These are phyloP conservation scores for Diaporthe citrichinensis DNA, from an alignment of 2,329 filamentous ascomycete genomes.

Conservation along the genomic window DNA sequence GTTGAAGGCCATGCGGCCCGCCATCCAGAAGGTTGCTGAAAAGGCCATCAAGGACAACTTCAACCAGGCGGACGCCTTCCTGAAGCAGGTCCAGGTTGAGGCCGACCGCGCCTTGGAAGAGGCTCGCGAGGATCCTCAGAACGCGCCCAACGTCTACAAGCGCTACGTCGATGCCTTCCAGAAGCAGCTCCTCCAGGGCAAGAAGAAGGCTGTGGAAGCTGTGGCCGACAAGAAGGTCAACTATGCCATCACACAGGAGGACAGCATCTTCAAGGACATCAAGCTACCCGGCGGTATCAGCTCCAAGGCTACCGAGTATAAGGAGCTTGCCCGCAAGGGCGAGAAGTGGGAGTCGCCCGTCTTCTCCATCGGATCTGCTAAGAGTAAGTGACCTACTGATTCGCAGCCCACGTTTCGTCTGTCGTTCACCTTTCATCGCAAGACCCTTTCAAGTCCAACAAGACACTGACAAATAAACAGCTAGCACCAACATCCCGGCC, in stretches of 20 bases:
- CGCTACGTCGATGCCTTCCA: slow-evolving; percentile 85
- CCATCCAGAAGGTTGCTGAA: slow-evolving; percentile 88
- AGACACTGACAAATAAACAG: slow-evolving; percentile 26
- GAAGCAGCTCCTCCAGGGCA: slow-evolving; percentile 79
- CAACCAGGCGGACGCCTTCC: slow-evolving; percentile 78
- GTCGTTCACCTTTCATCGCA: neutral
- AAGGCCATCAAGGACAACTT: slow-evolving; percentile 90
- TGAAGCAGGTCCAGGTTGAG: slow-evolving; percentile 86
- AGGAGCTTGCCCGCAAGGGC: slow-evolving; percentile 87
- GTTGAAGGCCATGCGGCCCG: slow-evolving; percentile 86
- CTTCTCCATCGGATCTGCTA: slow-evolving; percentile 87
- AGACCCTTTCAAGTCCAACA: neutral
- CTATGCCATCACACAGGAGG: slow-evolving; percentile 86
- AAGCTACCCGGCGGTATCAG: slow-evolving; percentile 89
- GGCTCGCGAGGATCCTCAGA: slow-evolving; percentile 77
- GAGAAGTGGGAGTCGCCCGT: slow-evolving; percentile 96
- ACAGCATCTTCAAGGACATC: slow-evolving; percentile 91
- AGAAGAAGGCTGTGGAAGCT: slow-evolving; percentile 79
- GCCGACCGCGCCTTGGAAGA: slow-evolving; percentile 80
- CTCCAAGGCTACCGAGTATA: slow-evolving; percentile 94
- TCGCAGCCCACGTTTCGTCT: no score
- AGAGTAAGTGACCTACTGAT: slow-evolving; percentile 53
- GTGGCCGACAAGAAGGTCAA: slow-evolving; percentile 81
- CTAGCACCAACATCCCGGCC: slow-evolving; percentile 80
- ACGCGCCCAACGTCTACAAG: slow-evolving; percentile 86